Percentiles rank a stretch among this genome's conserved stretches.
phyloP scores from a whole-genome alignment of 1,139 yeast genomes.

The Arxiozyma bovina region DNA sequence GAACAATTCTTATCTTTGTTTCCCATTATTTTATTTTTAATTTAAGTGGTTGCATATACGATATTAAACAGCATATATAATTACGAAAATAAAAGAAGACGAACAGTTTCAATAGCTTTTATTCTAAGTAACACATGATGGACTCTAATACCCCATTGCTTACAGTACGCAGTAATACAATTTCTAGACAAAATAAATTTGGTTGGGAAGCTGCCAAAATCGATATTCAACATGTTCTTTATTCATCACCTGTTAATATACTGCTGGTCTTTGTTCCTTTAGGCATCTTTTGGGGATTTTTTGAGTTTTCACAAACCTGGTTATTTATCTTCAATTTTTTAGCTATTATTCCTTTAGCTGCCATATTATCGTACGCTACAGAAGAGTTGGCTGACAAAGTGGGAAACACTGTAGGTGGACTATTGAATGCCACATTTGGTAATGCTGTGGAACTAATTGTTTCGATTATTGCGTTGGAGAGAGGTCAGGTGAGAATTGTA shows the following conservation, averaged over 20 bases:
- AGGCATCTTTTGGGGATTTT: conserved; percentile 63
- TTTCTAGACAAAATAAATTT: conserved; percentile 7
- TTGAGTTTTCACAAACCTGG: conserved; percentile 43
- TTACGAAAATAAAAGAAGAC: not conserved
- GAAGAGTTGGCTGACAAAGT: conserved; percentile 83
- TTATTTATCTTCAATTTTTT: conserved; percentile 71
- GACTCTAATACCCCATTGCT: conserved; percentile 19
- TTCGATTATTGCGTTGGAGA: conserved; percentile 75
- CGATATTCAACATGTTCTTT: conserved; percentile 8
- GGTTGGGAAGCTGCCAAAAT: conserved; percentile 8
- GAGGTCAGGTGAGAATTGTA: conserved; percentile 85
- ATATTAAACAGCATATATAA: too few relatives aligned
- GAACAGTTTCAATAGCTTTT: not conserved
- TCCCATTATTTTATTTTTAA: too few relatives aligned
- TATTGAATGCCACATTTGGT: conserved; percentile 92
- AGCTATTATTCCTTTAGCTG: conserved; percentile 89
- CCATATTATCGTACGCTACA: conserved; percentile 81
- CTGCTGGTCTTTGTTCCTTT: conserved; percentile 76
- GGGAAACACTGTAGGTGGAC: conserved; percentile 84
- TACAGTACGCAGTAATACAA: conserved; percentile 8
- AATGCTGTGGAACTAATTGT: conserved; percentile 92
- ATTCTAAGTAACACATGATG: conserved; percentile 5
- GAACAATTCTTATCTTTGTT: too few relatives aligned
- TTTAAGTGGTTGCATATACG: too few relatives aligned
- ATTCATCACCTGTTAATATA: conserved; percentile 69